Evolutionary conservation across 352 stramenopile species (phyloP), one percentile per base, ranked within the genome.

Genomic region (Pythium aquatile): DNA sequence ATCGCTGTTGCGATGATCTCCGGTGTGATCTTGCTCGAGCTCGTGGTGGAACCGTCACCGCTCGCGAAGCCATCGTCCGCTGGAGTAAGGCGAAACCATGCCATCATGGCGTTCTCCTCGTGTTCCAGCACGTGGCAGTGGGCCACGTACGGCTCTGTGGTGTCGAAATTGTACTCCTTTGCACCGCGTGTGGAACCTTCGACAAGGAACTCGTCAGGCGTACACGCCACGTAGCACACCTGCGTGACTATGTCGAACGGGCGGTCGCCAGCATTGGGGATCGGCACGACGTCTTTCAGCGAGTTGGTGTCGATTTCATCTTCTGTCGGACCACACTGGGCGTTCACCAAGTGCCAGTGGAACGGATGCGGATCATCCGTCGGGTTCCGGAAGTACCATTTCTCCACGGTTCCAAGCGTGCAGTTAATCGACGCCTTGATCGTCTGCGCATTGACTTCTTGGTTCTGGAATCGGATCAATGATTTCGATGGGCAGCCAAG

Each of bases 91-190:
- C 83, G 68, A 68, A 92, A 92, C 32, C 72, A 78, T 29, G 76
- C 84, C 69, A 90, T 77, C 83, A 90, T 92, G 54, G 63, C 65
- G 68, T 92, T 91, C 53, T 90, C 83, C 66, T 89, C 81, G 62
- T 92, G 83, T 58, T 93, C 83, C 24, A 93, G 57, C 37, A 89
- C 86, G 66, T 93, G 83, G 59, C 83, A 93, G 30, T 93, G 83
- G 1, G 82, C 81, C 17, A 93, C 73, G 57, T 93, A 91, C 28
- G 81, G 79, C 16, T 88, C 77, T 1, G 68, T 77, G 10, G 81
- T 90, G 61, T 91, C 77, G 53, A 93, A 93, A 53, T 77, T 77
- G 70, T 84, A 93, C 35, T 88, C 81, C 2, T 68, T 66, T 2
- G 83, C 57, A 2, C 69, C 71, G 48, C 79, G 81, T 7, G 69